Evolutionary conservation across 768 basidiomycete species (phyloP).

Genomic region (Suillus weaverae): DNA sequence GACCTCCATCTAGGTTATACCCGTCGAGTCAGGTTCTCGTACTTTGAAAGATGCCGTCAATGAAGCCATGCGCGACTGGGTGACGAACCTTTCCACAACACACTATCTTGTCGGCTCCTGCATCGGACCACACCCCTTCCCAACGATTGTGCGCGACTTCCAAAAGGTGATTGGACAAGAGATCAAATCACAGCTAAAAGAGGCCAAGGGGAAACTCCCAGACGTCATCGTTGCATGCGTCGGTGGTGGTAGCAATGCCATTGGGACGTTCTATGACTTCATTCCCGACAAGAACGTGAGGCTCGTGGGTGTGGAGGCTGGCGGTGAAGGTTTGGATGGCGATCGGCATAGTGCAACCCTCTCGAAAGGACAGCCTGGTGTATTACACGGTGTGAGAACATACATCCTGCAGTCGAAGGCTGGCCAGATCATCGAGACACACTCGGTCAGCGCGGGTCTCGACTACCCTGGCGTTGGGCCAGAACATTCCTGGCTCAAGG

Average conservation of each 20-base stretch:
- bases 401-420: constrained; percentile 87
- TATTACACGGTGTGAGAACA: constrained; percentile 93
- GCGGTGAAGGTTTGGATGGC: constrained; percentile 91
- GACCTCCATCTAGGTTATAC: constrained; percentile 65
- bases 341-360: constrained; percentile 91
- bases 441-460: constrained; percentile 93
- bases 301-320: constrained; percentile 94
- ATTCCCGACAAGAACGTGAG: constrained; percentile 84
- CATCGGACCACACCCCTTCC: constrained; percentile 98
- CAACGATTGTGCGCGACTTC: constrained; percentile 98
- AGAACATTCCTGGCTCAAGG: constrained; percentile 97
- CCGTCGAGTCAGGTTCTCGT: constrained; percentile 90
- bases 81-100: constrained; percentile 89
- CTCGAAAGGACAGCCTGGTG: constrained; percentile 87
- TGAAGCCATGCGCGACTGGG: constrained; percentile 98
- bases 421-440: constrained; percentile 96
- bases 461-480: constrained; percentile 98
- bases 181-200: constrained; percentile 84
- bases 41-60: constrained; percentile 99
- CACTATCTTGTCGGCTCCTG: constrained; percentile 97
- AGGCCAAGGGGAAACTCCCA: constrained; percentile 78
- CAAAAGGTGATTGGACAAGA: constrained; percentile 94
- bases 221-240: constrained; percentile 96
- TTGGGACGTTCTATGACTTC: constrained; percentile 97
- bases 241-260: constrained; percentile 96